A percentile compares a stretch with the other conserved stretches of the same genome.
Conservation (phyloP, 139 green algal species). For the Medakamo hakoo region DNA sequence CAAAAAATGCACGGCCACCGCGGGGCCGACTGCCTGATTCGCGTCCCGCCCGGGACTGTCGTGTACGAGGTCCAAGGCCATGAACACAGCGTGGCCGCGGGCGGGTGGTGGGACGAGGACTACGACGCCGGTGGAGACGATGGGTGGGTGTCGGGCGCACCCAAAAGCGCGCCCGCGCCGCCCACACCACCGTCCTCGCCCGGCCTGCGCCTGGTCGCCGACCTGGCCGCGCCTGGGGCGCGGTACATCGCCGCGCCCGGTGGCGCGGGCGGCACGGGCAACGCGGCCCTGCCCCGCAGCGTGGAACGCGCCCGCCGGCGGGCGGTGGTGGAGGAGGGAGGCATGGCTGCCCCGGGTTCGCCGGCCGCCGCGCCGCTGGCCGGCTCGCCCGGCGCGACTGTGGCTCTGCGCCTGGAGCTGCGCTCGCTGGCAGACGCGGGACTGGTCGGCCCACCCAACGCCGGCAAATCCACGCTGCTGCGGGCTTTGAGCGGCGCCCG, state of each 20-base stretch:
- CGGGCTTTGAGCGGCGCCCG: slow-evolving; percentile 11
- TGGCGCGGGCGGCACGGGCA: slow-evolving; percentile 25
- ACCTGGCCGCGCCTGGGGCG: slow-evolving; percentile 9
- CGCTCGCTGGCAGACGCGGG: slow-evolving; percentile 35
- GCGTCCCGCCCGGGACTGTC: background rate
- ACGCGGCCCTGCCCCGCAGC: slow-evolving; percentile 3
- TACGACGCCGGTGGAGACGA: background rate
- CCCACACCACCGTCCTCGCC: too few species aligned
- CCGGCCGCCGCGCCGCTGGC: too few species aligned
- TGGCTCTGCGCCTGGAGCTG: slow-evolving; percentile 29
- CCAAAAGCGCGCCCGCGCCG: too few species aligned
- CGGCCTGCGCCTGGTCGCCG: too few species aligned
- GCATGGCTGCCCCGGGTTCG: too few species aligned
- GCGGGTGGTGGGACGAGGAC: background rate
- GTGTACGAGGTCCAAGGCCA: background rate
- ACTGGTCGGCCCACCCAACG: slow-evolving; percentile 48
- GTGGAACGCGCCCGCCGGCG: slow-evolving; percentile 1
- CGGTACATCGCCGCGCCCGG: slow-evolving; percentile 16
- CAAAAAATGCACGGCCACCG: background rate
- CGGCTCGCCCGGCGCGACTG: too few species aligned
- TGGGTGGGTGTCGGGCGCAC: too few species aligned
- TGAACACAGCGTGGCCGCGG: too few species aligned
- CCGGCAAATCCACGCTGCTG: slow-evolving; percentile 51
- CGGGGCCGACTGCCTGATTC: background rate
- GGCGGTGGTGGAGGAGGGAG: slow-evolving; percentile 10